Conservation (phyloP, 345 rosid species). For the Eucalyptus pauciflora region DNA sequence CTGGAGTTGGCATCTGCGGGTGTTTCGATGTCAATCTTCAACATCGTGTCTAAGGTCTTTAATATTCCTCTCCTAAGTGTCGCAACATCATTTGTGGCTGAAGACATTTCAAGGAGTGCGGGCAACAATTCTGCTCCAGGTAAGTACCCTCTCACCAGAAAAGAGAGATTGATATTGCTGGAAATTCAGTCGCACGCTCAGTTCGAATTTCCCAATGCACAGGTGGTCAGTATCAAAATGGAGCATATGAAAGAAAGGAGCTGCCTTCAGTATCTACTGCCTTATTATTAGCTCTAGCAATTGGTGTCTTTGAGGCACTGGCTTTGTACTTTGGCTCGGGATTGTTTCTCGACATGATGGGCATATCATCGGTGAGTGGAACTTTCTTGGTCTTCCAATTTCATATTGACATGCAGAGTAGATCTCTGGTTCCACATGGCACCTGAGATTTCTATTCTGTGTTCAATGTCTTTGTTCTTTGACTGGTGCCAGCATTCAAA, state of each 20-base stretch:
- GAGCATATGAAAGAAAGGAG: slow-evolving; percentile 43
- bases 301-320: slow-evolving; percentile 74
- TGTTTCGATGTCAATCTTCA: slow-evolving; percentile 67
- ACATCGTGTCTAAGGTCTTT: slow-evolving; percentile 79
- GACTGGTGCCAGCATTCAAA: not conserved
- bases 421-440: not conserved
- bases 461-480: not conserved
- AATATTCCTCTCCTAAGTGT: slow-evolving; percentile 93
- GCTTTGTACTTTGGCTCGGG: slow-evolving; percentile 72
- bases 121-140: slow-evolving; percentile 35
- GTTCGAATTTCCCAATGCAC: not conserved
- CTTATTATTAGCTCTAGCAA: slow-evolving; percentile 60
- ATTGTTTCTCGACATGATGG: slow-evolving; percentile 70
- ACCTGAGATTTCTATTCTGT: not conserved
- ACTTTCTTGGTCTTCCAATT: not conserved
- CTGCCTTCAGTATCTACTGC: slow-evolving; percentile 89
- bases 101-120: slow-evolving; percentile 64
- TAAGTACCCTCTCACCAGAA: not conserved
- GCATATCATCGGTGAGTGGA: slow-evolving; percentile 55
- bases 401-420: not conserved
- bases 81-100: slow-evolving; percentile 91
- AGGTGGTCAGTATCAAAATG: not conserved
- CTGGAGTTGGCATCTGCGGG: slow-evolving; percentile 89
- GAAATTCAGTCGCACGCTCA: not conserved
- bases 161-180: not conserved